A percentile compares a stretch with the other conserved stretches of the same genome.
Conservation (phyloP, 2,329 filamentous ascomycete genomes). For the Sphaceloma murrayae region DNA sequence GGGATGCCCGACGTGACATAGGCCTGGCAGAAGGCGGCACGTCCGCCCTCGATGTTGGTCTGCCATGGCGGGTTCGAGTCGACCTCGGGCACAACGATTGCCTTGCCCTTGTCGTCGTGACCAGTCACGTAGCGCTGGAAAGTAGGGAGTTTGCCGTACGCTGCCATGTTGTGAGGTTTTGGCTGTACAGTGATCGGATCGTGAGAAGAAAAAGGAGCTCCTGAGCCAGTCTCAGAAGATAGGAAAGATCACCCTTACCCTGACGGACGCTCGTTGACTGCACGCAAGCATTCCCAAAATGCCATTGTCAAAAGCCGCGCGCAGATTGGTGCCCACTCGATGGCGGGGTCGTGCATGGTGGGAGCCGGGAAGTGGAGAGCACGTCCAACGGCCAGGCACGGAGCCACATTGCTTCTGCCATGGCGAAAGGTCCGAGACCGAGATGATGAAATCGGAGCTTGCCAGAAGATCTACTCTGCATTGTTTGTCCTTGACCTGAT, state of each 20-base stretch:
- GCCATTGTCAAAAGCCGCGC: not conserved
- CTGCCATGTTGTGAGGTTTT: not conserved
- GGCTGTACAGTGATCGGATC: too few relatives aligned
- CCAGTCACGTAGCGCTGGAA: slow-evolving; percentile 24
- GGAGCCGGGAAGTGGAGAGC: not conserved
- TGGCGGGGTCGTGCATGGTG: not conserved
- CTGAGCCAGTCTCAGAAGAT: too few relatives aligned
- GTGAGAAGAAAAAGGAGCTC: too few relatives aligned
- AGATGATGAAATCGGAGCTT: not conserved
- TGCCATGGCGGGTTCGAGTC: slow-evolving; percentile 23
- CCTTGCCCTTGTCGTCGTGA: slow-evolving; percentile 26
- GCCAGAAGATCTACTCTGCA: not conserved
- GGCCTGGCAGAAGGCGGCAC: slow-evolving; percentile 39
- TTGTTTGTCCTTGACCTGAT: too few relatives aligned
- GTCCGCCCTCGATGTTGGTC: slow-evolving; percentile 29
- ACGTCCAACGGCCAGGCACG: slow-evolving; percentile 5
- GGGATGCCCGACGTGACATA: slow-evolving; percentile 43
- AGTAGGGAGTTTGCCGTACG: slow-evolving; percentile 14
- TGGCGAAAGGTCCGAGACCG: slow-evolving; percentile 5
- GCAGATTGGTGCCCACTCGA: not conserved
- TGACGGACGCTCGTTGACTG: too few relatives aligned
- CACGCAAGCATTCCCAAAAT: too few relatives aligned
- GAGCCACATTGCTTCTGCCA: slow-evolving; percentile 10
- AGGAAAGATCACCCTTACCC: not conserved
- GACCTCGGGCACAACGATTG: slow-evolving; percentile 22